phyloP scores from a whole-genome alignment of 176 grass and related monocot species.

The Triticum timopheevii region DNA sequence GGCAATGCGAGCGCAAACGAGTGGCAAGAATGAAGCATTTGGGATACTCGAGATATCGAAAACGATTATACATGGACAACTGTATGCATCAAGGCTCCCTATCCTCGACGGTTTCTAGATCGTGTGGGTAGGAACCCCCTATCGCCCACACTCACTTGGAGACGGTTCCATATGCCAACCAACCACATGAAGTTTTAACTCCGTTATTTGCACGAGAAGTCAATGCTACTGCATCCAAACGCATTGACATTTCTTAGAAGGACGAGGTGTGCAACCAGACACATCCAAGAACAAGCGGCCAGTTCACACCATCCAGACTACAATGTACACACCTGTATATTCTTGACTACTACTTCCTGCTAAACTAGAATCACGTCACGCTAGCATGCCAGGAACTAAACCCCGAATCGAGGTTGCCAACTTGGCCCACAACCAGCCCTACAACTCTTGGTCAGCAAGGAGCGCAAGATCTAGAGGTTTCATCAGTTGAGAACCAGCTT shows the following conservation, averaged over 20 bases:
- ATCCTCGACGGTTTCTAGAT: too few species aligned
- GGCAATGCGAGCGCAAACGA: too few species aligned
- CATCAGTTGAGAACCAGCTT: slow-evolving; percentile 53
- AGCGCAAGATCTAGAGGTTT: slow-evolving; percentile 7
- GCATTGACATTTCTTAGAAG: not conserved
- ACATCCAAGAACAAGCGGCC: not conserved
- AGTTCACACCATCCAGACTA: not conserved
- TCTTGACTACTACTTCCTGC: not conserved
- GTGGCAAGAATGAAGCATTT: too few species aligned
- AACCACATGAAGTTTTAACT: too few species aligned
- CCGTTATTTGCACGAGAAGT: too few species aligned
- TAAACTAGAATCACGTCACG: not conserved
- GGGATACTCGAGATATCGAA: too few species aligned
- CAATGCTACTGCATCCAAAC: not conserved
- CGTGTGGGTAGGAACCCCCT: too few species aligned
- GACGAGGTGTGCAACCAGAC: not conserved
- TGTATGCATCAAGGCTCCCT: too few species aligned
- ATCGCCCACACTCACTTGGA: too few species aligned
- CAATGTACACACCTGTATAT: not conserved
- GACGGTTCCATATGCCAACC: too few species aligned
- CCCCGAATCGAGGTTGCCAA: not conserved
- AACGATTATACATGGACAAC: too few species aligned
- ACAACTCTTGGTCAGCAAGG: not conserved
- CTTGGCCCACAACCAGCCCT: not conserved
- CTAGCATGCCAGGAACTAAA: not conserved